Base-by-base conservation (phyloP, 768 basidiomycete species). In the Suillus lakei region DNA sequence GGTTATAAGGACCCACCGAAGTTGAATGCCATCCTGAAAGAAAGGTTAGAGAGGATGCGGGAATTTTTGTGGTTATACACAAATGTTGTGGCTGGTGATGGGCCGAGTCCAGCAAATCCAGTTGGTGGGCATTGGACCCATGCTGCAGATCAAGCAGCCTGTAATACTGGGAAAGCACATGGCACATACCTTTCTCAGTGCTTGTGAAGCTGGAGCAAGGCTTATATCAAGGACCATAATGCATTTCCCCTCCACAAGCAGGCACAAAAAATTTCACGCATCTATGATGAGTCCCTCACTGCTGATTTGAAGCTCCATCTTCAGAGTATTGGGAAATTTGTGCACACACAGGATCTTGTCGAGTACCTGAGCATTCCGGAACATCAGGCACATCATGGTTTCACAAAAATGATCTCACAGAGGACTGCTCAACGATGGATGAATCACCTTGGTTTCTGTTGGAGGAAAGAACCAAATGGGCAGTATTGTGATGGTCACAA, bases 401-500 rank as follows among this genome's bases (percentile, higher is more conserved):
- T 71, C 5, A 69, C 60, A 28, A 70, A 71, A 43, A 64, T 61
- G 0, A 67, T 77, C 38, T 67, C 67, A 13, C 61, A 73, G 2
- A 16, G 13, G 54, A 41, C 30, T 18, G 39, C 51, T 15, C 21
- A 41, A 41, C n/a, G 39, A 30, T 9, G 36, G 23, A 32, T 60
- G 64, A 59, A 65, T 8, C 65, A 62, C 5, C 30, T 77, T 21
- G 69, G 66, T 9, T 74, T 72, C 51, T 41, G 65, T 26, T 77
- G 69, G 71, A 65, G 28, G n/a, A 59, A 64, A 28, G 64, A 65
- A 16, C 62, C 62, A 21, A 69, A 69, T 18, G 77, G 73, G 1
- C 66, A 72, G 54, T 79, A 74, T 67, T 59, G 66, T 4, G 76
- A 79, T 71, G 75, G 76, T 1, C 78, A 79, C 54, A 73, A 80